Conservation (phyloP, 306 rosid species). For the Begonia fuchsioides region DNA sequence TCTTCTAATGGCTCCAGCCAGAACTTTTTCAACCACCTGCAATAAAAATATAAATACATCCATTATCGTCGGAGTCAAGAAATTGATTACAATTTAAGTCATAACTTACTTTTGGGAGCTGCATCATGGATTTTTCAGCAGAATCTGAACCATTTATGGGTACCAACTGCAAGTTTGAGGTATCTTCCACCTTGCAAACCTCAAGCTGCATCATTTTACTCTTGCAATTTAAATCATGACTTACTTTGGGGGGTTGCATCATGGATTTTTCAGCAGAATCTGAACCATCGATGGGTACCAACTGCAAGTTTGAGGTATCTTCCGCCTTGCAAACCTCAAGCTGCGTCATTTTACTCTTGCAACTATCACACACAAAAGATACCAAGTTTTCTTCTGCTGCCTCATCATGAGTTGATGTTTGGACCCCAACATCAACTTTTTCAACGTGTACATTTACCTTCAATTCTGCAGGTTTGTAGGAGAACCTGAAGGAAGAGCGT, state of each 20-base stretch:
- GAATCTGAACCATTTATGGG: constrained; percentile 48
- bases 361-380: constrained; percentile 41
- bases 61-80: background rate
- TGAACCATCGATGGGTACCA: constrained; percentile 50
- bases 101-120: constrained; percentile 63
- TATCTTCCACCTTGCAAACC: constrained; percentile 28
- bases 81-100: constrained; percentile 10
- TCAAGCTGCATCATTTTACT: constrained; percentile 34
- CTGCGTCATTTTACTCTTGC: constrained; percentile 42
- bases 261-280: constrained; percentile 55
- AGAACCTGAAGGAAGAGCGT: constrained; percentile 61
- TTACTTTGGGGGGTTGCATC: constrained; percentile 71
- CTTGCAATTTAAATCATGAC: constrained; percentile 35
- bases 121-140: constrained; percentile 56
- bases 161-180: constrained; percentile 55
- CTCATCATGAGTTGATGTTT: constrained; percentile 37
- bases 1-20: constrained; percentile 93
- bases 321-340: constrained; percentile 34
- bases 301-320: constrained; percentile 46
- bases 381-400: constrained; percentile 26
- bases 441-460: constrained; percentile 28
- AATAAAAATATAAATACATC: background rate
- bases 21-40: constrained; percentile 83
- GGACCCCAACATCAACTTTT: constrained; percentile 68
- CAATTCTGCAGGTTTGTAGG: constrained; percentile 53